phyloP scores from a whole-genome alignment of 73 alveolate species.

The Tetrahymena malaccensis region DNA sequence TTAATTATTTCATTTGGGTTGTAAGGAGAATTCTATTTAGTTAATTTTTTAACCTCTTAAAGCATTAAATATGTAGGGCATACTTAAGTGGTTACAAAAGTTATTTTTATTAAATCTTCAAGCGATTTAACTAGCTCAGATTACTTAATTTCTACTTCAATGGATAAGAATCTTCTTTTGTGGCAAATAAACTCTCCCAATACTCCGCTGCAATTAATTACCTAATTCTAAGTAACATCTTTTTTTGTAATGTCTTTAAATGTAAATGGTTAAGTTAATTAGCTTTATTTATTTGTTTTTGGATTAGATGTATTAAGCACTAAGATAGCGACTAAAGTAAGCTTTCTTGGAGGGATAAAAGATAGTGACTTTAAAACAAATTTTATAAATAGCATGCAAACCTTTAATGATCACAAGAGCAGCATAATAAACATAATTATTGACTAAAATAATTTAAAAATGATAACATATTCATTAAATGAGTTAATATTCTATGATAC shows the following conservation, averaged over 20 bases:
- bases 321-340: neutral
- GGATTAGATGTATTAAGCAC: neutral
- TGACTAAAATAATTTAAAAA: neutral
- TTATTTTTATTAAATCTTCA: neutral
- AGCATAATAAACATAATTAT: neutral
- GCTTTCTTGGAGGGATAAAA: neutral
- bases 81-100: neutral
- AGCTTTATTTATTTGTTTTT: neutral
- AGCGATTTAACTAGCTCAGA: neutral
- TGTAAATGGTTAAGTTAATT: neutral
- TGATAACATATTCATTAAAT: neutral
- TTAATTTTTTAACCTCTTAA: neutral
- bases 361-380: neutral
- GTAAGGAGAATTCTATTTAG: neutral
- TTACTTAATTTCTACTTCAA: neutral
- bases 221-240: neutral
- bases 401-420: neutral
- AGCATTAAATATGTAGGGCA: neutral
- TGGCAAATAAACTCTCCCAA: neutral
- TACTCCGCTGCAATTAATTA: neutral
- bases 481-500: neutral
- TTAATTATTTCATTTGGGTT: neutral
- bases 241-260: neutral
- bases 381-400: neutral
- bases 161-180: neutral